These are phyloP conservation scores for Chenopodium quinoa DNA, from an alignment of 148 eudicot genomes.

Conservation along the genomic window DNA sequence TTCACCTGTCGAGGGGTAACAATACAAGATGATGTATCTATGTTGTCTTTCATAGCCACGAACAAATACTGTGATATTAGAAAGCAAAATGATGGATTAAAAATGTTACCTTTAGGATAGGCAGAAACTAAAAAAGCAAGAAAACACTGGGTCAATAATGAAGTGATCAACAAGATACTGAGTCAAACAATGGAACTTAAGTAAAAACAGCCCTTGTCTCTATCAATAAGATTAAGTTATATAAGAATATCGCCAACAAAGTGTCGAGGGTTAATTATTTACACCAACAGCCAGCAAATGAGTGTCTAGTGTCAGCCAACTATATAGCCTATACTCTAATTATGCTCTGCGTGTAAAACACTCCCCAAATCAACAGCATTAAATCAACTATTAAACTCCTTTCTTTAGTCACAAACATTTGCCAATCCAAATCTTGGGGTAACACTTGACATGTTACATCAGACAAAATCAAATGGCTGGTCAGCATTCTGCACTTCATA, in stretches of 20 bases:
- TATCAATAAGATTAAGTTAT: not conserved
- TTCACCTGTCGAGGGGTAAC: slow-evolving; percentile 61
- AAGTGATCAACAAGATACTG: not conserved
- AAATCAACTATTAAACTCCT: not conserved
- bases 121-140: not conserved
- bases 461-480: not conserved
- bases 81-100: slow-evolving; percentile 2
- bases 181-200: not conserved
- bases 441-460: not conserved
- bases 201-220: not conserved
- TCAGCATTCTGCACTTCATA: not conserved
- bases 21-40: slow-evolving; percentile 78
- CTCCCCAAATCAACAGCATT: not conserved
- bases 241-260: not conserved
- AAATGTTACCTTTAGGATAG: no score
- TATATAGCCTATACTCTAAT: not conserved
- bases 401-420: not conserved
- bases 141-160: not conserved
- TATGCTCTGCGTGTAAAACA: not conserved
- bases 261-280: not conserved
- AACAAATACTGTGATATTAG: slow-evolving; percentile 59
- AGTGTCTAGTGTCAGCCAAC: not conserved
- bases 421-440: not conserved
- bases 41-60: slow-evolving; percentile 63
- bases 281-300: not conserved